Base-by-base conservation (phyloP, 805 yeast genomes). In the Diddensiella santjacobensis region DNA sequence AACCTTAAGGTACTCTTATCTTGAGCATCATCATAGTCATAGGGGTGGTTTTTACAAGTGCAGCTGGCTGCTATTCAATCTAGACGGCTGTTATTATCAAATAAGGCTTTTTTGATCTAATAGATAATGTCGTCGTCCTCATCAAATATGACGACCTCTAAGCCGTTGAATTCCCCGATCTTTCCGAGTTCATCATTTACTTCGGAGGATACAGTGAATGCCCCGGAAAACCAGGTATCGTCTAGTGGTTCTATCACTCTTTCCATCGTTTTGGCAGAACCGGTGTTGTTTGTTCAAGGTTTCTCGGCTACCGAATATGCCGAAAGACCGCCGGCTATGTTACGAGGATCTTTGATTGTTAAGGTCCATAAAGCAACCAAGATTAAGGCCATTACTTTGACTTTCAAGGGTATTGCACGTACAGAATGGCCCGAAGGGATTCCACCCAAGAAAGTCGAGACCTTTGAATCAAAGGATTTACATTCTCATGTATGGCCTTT, bases 371-470 rank as follows among this genome's bases (percentile, higher is more conserved):
- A 87, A 58, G 83, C 91, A 0, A 74, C 83, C 30, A 84, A 80
- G 62, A 70, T 89, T 57, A 87, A 84, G 65, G 67, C 77, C 31
- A 76, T 90, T 19, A 67, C 72, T 6, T 69, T 90, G 46, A 70
- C 73, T 1, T 79, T 90, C 57, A 75, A 75, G 53, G 96, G 96
- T 1, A 61, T 66, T 1, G 76, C 86, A 38, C 73, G 84, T 56
- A 89, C 96, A 0, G 95, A 87, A 53, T 89, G 96, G 96, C 96
- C 96, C 8, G 96, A 93, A 61, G 99, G 99, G 2, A 90, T 91
- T 17, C 98, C 98, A 0, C 96, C 97, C 0, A 87, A 84, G 62
- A 81, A 81, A 55, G 71, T 72, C 15, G 84, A 81, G 11, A 81
- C 78, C 51, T 64, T 66, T 29, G 99, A 93, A 57, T 64, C 75